Evolutionary conservation across 495 filamentous ascomycete species (phyloP).

Genomic region (Thozetella sp.): DNA sequence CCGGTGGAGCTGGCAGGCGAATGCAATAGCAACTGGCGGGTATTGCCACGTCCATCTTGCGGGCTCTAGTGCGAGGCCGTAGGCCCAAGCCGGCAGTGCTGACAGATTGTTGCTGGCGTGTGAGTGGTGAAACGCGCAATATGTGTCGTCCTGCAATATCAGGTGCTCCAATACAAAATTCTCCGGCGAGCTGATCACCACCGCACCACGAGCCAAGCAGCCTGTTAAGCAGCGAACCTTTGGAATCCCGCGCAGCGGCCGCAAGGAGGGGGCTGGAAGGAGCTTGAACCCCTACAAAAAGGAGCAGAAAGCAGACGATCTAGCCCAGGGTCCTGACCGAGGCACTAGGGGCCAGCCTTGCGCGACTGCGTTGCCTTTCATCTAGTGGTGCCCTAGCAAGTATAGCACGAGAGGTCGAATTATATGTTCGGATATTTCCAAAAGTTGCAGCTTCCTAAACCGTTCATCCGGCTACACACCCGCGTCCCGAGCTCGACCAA

Average conservation of each 20-base stretch:
- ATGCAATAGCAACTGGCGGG: slow-evolving; percentile 1
- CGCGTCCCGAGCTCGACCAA: background rate
- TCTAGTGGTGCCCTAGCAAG: background rate
- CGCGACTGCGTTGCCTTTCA: background rate
- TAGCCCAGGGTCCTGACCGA: background rate
- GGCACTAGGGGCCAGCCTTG: background rate
- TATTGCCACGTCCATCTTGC: background rate
- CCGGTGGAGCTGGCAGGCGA: background rate
- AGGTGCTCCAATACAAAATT: background rate
- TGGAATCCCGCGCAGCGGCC: no score
- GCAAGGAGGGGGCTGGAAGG: no score
- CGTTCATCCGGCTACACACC: slow-evolving; percentile 17
- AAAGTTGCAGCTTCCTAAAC: slow-evolving; percentile 19
- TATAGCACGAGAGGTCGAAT: background rate
- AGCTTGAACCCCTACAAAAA: no score
- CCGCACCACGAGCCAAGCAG: no score
- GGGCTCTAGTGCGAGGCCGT: background rate
- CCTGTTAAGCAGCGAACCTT: no score
- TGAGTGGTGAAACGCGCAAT: slow-evolving; percentile 15
- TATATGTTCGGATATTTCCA: background rate
- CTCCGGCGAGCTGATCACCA: slow-evolving; percentile 1
- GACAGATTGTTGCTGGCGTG: background rate
- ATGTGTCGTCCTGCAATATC: slow-evolving; percentile 11
- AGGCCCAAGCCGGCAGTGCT: background rate
- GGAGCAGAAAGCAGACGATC: background rate